Evolutionary conservation across 306 rosid species (phyloP).

Genomic region (Macrotyloma uniflorum): DNA sequence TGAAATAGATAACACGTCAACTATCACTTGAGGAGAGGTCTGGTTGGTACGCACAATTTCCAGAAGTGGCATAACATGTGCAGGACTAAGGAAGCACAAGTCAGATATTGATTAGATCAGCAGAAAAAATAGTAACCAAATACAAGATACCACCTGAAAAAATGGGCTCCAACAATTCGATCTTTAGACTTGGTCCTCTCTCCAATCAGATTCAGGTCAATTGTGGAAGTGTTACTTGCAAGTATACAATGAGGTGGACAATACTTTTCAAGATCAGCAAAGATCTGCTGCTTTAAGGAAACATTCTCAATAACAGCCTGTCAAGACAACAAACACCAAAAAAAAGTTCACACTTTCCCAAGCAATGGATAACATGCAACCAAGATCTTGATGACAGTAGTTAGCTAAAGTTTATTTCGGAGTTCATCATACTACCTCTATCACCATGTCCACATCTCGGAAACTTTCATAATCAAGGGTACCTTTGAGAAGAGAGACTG

Average conservation of each 20-base stretch:
- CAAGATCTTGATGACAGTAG: neutral
- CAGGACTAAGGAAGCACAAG: conserved; percentile 75
- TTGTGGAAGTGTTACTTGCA: conserved; percentile 95
- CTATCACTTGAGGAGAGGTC: conserved; percentile 85
- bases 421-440: conserved; percentile 67
- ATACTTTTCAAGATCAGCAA: conserved; percentile 88
- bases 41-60: conserved; percentile 85
- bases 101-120: conserved; percentile 25
- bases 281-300: conserved; percentile 89
- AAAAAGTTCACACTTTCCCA: conserved; percentile 32
- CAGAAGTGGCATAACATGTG: conserved; percentile 95
- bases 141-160: conserved; percentile 70
- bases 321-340: conserved; percentile 43
- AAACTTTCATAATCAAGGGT: conserved; percentile 74
- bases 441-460: conserved; percentile 92
- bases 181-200: conserved; percentile 75
- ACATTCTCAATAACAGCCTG: conserved; percentile 95
- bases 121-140: neutral
- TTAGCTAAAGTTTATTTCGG: neutral
- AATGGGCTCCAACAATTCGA: conserved; percentile 93
- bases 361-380: conserved; percentile 25
- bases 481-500: conserved; percentile 79
- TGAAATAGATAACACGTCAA: conserved; percentile 82
- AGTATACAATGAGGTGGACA: conserved; percentile 92
- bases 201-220: conserved; percentile 93